These are phyloP conservation scores for Hypoxylon trugodes DNA, from an alignment of 495 filamentous ascomycete species.

Conservation along the genomic window DNA sequence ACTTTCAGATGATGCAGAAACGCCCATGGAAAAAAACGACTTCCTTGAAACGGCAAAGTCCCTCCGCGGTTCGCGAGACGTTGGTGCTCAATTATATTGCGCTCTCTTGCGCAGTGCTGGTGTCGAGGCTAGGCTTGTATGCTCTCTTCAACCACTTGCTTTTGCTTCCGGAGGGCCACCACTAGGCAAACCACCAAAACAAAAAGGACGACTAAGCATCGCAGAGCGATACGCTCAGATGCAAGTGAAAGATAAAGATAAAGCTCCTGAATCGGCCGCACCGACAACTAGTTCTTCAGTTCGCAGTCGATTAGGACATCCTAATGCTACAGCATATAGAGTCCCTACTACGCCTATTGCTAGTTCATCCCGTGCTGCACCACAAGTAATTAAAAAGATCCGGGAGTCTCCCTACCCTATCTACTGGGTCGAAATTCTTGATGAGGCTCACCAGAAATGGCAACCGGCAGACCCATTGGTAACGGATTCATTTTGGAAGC, in stretches of 20 bases:
- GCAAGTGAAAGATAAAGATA: slow-evolving; percentile 44
- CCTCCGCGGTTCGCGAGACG: slow-evolving; percentile 81
- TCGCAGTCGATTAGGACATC: slow-evolving; percentile 53
- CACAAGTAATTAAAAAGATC: slow-evolving; percentile 49
- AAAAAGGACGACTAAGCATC: slow-evolving; percentile 35
- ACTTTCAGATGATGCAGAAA: slow-evolving; percentile 62
- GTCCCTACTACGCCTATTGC: slow-evolving; percentile 42
- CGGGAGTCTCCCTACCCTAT: slow-evolving; percentile 78
- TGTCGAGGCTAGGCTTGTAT: slow-evolving; percentile 87
- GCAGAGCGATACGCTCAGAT: slow-evolving; percentile 45
- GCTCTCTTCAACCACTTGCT: slow-evolving; percentile 85
- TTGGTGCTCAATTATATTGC: slow-evolving; percentile 91
- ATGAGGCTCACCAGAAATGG: slow-evolving; percentile 87
- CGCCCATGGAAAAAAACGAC: slow-evolving; percentile 67
- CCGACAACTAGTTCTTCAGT: slow-evolving; percentile 34
- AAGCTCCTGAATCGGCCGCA: slow-evolving; percentile 22
- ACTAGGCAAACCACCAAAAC: slow-evolving; percentile 56
- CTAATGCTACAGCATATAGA: slow-evolving; percentile 50
- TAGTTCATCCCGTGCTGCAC: slow-evolving; percentile 31
- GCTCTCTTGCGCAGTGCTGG: slow-evolving; percentile 79
- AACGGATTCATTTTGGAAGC: slow-evolving; percentile 76
- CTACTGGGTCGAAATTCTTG: slow-evolving; percentile 94
- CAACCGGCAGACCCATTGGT: slow-evolving; percentile 86
- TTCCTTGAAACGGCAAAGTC: slow-evolving; percentile 73
- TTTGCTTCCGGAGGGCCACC: slow-evolving; percentile 66